Percentiles rank a stretch among this genome's conserved stretches.
phyloP scores from a whole-genome alignment of 2,329 filamentous ascomycete genomes.

The Bipolaris oryzae region DNA sequence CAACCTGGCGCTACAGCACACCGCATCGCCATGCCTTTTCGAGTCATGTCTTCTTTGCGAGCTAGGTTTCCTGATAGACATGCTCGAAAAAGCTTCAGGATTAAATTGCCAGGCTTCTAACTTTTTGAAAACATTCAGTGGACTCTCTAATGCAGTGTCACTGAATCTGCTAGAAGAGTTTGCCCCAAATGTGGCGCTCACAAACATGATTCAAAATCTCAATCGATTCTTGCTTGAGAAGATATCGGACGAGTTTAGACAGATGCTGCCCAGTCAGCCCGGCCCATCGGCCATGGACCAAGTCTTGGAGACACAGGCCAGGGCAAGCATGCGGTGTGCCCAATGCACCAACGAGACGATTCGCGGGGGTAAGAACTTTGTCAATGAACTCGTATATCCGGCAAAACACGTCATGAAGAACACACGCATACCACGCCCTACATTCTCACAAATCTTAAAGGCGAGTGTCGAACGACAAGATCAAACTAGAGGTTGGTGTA shows the following conservation, averaged over 20 bases:
- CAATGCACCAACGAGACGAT: slow-evolving; percentile 87
- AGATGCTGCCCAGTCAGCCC: slow-evolving; percentile 66
- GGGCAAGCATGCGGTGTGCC: slow-evolving; percentile 79
- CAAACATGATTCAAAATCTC: slow-evolving; percentile 82
- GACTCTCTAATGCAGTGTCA: slow-evolving; percentile 75
- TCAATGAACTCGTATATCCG: slow-evolving; percentile 87
- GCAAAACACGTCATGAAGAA: slow-evolving; percentile 61
- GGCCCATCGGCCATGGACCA: slow-evolving; percentile 68
- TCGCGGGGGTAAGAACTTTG: slow-evolving; percentile 76
- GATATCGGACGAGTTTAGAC: slow-evolving; percentile 76
- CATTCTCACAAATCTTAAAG: slow-evolving; percentile 91
- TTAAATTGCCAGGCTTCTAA: slow-evolving; percentile 97
- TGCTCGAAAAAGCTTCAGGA: slow-evolving; percentile 94
- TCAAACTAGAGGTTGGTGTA: slow-evolving; percentile 91
- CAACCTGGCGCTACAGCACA: slow-evolving; percentile 87
- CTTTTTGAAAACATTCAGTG: slow-evolving; percentile 85
- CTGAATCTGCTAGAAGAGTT: slow-evolving; percentile 87
- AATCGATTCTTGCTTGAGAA: slow-evolving; percentile 85
- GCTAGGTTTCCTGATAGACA: slow-evolving; percentile 93
- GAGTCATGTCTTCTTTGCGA: slow-evolving; percentile 91
- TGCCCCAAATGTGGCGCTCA: slow-evolving; percentile 71
- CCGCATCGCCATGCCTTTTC: slow-evolving; percentile 80
- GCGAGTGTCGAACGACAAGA: slow-evolving; percentile 88
- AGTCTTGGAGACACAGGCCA: slow-evolving; percentile 72
- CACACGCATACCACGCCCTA: slow-evolving; percentile 60